These are phyloP conservation scores for Tephrocybe rancida DNA, from an alignment of 768 basidiomycete genomes.

Conservation along the genomic window DNA sequence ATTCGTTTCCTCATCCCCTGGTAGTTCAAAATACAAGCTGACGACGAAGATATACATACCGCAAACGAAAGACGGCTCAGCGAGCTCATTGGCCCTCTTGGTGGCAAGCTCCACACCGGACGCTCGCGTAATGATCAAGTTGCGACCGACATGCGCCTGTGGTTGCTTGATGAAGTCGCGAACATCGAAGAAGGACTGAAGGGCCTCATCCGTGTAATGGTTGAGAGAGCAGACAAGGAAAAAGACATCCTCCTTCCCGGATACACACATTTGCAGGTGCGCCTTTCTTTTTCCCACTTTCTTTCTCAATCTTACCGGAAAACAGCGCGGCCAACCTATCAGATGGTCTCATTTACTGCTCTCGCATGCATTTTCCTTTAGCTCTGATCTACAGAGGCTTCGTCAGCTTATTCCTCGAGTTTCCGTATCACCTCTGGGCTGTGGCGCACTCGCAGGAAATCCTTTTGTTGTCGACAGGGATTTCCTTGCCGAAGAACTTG, in stretches of 20 bases:
- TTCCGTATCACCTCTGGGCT: slow-evolving; percentile 91
- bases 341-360: slow-evolving; percentile 98
- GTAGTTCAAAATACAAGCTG: slow-evolving; percentile 77
- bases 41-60: slow-evolving; percentile 99
- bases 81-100: slow-evolving; percentile 90
- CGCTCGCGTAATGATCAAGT: slow-evolving; percentile 98
- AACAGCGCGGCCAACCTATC: slow-evolving; percentile 94
- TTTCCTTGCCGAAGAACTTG: slow-evolving; percentile 88
- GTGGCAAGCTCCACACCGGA: slow-evolving; percentile 97
- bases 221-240: slow-evolving; percentile 92
- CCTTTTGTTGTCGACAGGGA: slow-evolving; percentile 94
- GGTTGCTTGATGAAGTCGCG: slow-evolving; percentile 82
- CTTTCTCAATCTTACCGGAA: not conserved
- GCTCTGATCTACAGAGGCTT: slow-evolving; percentile 85
- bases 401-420: slow-evolving; percentile 85
- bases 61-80: slow-evolving; percentile 95
- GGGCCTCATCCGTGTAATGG: slow-evolving; percentile 84
- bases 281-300: not conserved
- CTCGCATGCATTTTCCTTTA: slow-evolving; percentile 93
- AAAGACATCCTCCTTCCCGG: slow-evolving; percentile 91
- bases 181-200: slow-evolving; percentile 71
- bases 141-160: slow-evolving; percentile 96
- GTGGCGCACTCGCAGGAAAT: slow-evolving; percentile 95
- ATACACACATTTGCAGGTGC: slow-evolving; percentile 95
- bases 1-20: not conserved